Base-by-base conservation (phyloP, 108 stramenopile species). In the Schizochytrium sp. region DNA sequence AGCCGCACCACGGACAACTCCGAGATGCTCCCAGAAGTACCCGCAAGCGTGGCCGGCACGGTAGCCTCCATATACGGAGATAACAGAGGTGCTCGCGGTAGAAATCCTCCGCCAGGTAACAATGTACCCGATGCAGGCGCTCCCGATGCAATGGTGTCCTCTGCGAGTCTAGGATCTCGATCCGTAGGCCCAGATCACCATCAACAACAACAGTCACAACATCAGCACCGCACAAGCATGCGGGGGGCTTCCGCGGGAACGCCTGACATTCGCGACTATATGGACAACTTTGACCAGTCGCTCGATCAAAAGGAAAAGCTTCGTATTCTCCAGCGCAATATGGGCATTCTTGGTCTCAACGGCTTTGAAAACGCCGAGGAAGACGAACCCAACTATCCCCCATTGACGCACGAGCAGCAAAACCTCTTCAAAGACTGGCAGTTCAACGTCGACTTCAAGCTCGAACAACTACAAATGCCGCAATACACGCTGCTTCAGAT, bases 371-470 rank as follows among this genome's bases (percentile, higher is more conserved):
- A 53, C 2, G 0, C 3, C 25, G 76, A 83, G n/a, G 76, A 83
- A 14, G 76, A 83, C 23, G 76, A 83, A 6, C 2, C 3, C 45
- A 12, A 83, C 45, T 83, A 25, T 23, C 76, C 76, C 19, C n/a
- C 45, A 53, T 45, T 83, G 43, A 83, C 76, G n/a, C 48, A 12
- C 76, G 51, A 83, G 76, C 76, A 83, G 51, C 76, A 83, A 23
- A 23, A 47, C 2, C 76, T 83, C 45, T 83, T 83, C 76, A 53
- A 47, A 34, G 76, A 83, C 51, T 83, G 76, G 76, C 76, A 53
- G 51, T 83, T 83, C 51, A 83, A 83, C 23, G 76, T 83, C 5
- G 76, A 83, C 76, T 83, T 83, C 28, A 83, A 83, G 51, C 76
- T 83, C 45, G 76, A 83, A 23, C 76, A 83, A 23, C 23, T 53